phyloP scores from a whole-genome alignment of 202 grass and related monocot genomes.

The Digitaria exilis region DNA sequence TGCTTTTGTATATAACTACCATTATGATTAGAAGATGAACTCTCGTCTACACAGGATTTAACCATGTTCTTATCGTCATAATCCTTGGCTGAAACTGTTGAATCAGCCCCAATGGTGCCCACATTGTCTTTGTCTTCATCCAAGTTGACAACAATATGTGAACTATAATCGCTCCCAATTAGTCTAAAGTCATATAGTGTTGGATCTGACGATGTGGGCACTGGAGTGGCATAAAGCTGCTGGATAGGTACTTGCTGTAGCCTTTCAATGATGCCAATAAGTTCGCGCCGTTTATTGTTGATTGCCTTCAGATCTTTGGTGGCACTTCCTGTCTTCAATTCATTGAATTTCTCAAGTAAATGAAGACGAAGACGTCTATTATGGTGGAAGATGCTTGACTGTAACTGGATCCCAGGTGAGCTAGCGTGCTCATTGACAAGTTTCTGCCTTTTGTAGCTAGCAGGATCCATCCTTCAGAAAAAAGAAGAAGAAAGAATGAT shows the following conservation, averaged over 20 bases:
- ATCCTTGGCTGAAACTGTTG: constrained; percentile 39
- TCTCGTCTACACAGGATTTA: constrained; percentile 22
- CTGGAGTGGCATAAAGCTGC: constrained; percentile 28
- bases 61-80: constrained; percentile 34
- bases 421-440: constrained; percentile 6
- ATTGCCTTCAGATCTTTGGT: constrained; percentile 47
- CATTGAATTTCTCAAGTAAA: constrained; percentile 30
- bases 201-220: constrained; percentile 5
- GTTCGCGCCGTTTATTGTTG: constrained; percentile 14
- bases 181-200: neutral
- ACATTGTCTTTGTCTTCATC: constrained; percentile 20
- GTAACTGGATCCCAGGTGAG: constrained; percentile 5
- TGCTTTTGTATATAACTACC: neutral
- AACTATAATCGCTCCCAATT: constrained; percentile 17
- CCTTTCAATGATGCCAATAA: constrained; percentile 36
- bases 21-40: constrained; percentile 33
- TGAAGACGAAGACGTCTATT: constrained; percentile 28
- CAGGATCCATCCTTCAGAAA: constrained; percentile 38
- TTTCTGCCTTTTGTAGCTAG: constrained; percentile 37
- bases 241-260: constrained; percentile 41
- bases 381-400: constrained; percentile 23
- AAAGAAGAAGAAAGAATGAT: neutral
- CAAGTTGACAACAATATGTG: constrained; percentile 31
- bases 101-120: constrained; percentile 8
- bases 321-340: constrained; percentile 42